Evolutionary conservation across 768 basidiomycete species (phyloP).

Genomic region (Zangia roseola): DNA sequence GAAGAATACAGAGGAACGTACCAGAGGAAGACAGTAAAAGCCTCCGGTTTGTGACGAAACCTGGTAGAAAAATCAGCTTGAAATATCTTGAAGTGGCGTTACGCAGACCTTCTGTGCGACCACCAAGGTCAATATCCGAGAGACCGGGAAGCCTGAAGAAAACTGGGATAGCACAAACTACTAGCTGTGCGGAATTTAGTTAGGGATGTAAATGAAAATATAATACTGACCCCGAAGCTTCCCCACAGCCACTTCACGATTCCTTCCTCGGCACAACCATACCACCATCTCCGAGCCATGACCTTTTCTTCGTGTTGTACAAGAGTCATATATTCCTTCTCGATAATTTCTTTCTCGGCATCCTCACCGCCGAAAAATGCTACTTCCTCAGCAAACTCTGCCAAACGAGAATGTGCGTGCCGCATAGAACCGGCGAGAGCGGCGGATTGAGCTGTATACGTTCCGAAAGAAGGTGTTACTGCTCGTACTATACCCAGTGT

Average conservation of each 20-base stretch:
- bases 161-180: slow-evolving; percentile 90
- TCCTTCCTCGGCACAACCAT: slow-evolving; percentile 90
- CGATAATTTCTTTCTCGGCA: slow-evolving; percentile 88
- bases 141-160: slow-evolving; percentile 85
- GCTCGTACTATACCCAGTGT: slow-evolving; percentile 62
- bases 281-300: slow-evolving; percentile 80
- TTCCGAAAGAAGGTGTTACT: slow-evolving; percentile 89
- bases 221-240: slow-evolving; percentile 75
- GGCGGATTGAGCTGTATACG: slow-evolving; percentile 85
- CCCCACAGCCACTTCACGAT: slow-evolving; percentile 98
- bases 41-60: slow-evolving; percentile 95
- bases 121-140: slow-evolving; percentile 67
- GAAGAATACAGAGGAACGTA: slow-evolving; percentile 25
- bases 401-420: slow-evolving; percentile 87
- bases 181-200: slow-evolving; percentile 46
- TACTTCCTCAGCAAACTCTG: slow-evolving; percentile 86
- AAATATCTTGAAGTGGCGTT: neutral
- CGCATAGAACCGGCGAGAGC: slow-evolving; percentile 86
- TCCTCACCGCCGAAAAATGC: slow-evolving; percentile 87
- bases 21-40: slow-evolving; percentile 85
- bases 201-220: neutral
- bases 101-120: slow-evolving; percentile 78
- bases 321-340: slow-evolving; percentile 82
- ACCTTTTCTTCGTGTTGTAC: slow-evolving; percentile 85
- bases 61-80: slow-evolving; percentile 37